A percentile compares a stretch with the other conserved stretches of the same genome.
Conservation (phyloP, 805 yeast species). For the Pichia gijzeniarum region DNA sequence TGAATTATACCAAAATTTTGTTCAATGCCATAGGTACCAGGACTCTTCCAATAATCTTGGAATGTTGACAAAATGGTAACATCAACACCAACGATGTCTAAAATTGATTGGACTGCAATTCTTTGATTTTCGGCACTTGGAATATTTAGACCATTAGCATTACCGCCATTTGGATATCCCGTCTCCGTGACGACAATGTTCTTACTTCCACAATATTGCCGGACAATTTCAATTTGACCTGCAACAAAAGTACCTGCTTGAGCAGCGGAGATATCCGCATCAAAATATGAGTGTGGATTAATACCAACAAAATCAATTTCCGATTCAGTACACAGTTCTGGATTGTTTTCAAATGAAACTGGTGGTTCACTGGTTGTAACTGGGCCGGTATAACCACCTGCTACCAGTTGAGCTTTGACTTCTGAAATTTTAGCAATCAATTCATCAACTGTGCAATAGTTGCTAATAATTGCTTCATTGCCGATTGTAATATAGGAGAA, state of each 20-base stretch:
- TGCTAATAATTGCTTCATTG: constrained; percentile 74
- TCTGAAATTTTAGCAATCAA: constrained; percentile 56
- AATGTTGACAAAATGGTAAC: constrained; percentile 73
- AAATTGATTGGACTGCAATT: constrained; percentile 58
- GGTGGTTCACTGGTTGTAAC: constrained; percentile 90
- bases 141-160: constrained; percentile 61
- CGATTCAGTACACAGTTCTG: constrained; percentile 61
- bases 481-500: constrained; percentile 78
- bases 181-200: constrained; percentile 71
- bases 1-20: constrained; percentile 73
- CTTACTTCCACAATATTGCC: constrained; percentile 48
- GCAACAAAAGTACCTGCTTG: constrained; percentile 66
- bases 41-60: constrained; percentile 80
- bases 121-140: constrained; percentile 68
- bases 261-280: constrained; percentile 51
- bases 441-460: constrained; percentile 54
- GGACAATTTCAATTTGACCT: constrained; percentile 53
- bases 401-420: constrained; percentile 50
- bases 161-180: constrained; percentile 80
- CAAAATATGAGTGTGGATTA: constrained; percentile 84
- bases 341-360: constrained; percentile 54
- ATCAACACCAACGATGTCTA: constrained; percentile 50
- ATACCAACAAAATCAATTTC: constrained; percentile 79
- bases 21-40: constrained; percentile 81
- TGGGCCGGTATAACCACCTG: constrained; percentile 71